A percentile compares a stretch with the other conserved stretches of the same genome.
Evolutionary conservation across 495 filamentous ascomycete species (phyloP).

Genomic region (Podospora bellae-mahoneyi): DNA sequence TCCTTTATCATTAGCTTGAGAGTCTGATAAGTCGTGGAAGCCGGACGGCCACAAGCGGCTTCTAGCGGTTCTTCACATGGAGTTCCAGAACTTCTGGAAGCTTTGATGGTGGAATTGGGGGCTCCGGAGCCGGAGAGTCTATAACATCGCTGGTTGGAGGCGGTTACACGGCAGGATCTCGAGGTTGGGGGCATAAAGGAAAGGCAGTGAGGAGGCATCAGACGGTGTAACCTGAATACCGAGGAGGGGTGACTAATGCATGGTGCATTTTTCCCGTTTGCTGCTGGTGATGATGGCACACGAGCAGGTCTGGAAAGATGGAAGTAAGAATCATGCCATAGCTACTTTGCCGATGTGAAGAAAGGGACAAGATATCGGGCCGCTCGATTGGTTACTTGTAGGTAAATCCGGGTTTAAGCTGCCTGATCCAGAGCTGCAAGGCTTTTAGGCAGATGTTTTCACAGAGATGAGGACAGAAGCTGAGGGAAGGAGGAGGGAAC

Average conservation of each 20-base stretch:
- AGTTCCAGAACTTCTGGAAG: not conserved
- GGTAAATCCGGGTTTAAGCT: not conserved
- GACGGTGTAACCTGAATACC: conserved; percentile 17
- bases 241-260: conserved; percentile 10
- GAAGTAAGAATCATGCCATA: not conserved
- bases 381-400: not conserved
- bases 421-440: not conserved
- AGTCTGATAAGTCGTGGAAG: not conserved
- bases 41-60: not conserved
- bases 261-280: not conserved
- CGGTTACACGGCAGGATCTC: not conserved
- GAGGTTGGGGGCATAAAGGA: not conserved
- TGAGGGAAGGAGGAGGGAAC: not conserved
- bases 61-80: not conserved
- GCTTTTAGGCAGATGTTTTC: not conserved
- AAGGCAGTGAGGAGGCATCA: conserved; percentile 5
- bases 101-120: not conserved
- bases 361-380: not conserved
- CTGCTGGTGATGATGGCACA: not conserved
- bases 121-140: not conserved
- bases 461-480: not conserved
- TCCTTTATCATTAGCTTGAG: not conserved
- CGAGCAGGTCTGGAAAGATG: not conserved
- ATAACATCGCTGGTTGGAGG: not conserved
- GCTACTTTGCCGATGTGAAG: not conserved